phyloP scores from a whole-genome alignment of 2,329 filamentous ascomycete genomes.

The Alternaria sp. region DNA sequence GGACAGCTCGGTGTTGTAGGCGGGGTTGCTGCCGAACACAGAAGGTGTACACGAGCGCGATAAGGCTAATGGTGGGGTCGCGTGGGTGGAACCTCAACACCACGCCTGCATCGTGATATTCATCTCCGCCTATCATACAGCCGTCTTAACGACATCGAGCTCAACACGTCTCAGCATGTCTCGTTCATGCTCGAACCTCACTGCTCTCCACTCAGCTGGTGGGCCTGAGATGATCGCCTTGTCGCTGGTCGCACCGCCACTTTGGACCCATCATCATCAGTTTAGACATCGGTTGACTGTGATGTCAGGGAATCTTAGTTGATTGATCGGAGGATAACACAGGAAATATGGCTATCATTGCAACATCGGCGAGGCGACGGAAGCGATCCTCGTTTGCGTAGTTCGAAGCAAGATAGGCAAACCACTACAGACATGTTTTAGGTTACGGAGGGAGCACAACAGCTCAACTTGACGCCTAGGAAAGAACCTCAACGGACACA shows the following conservation, averaged over 20 bases:
- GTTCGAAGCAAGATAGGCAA: neutral
- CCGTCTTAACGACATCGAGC: neutral
- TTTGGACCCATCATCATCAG: neutral
- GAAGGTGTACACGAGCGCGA: slow-evolving; percentile 38
- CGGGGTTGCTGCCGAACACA: slow-evolving; percentile 22
- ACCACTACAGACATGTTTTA: neutral
- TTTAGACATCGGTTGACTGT: neutral
- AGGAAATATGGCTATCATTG: neutral
- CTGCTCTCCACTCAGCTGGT: neutral
- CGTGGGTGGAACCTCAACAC: slow-evolving; percentile 20
- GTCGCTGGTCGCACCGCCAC: neutral
- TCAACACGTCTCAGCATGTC: neutral
- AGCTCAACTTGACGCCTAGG: neutral
- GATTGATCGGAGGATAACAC: neutral
- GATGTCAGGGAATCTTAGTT: neutral
- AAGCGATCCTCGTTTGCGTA: neutral
- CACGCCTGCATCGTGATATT: neutral
- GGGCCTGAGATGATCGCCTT: neutral
- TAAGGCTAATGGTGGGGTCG: slow-evolving; percentile 29
- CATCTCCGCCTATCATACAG: neutral
- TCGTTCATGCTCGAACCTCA: rapidly evolving
- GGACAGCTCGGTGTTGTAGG: slow-evolving; percentile 15
- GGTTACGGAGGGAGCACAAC: neutral
- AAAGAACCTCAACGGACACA: neutral
- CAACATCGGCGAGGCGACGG: neutral